Evolutionary conservation across 495 filamentous ascomycete species (phyloP).

Genomic region (Jackrogersella minutella): DNA sequence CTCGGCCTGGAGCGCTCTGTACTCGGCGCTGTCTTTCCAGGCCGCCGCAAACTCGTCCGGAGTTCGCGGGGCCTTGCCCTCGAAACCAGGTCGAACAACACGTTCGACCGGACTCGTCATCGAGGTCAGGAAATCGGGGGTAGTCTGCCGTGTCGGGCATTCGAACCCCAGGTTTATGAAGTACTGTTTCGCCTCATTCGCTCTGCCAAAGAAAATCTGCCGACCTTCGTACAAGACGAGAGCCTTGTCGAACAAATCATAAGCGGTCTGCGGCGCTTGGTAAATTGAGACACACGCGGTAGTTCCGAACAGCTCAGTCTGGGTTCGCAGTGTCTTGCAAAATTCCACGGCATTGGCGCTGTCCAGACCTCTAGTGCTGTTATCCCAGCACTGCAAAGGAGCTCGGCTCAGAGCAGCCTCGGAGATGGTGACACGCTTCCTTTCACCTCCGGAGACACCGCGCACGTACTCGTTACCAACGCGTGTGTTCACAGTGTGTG

Average conservation of each 20-base stretch:
- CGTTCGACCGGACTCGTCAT: slow-evolving; percentile 77
- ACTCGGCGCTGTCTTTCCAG: slow-evolving; percentile 79
- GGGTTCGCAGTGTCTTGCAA: slow-evolving; percentile 69
- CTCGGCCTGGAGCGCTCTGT: slow-evolving; percentile 68
- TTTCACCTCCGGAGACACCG: slow-evolving; percentile 82
- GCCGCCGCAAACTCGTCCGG: slow-evolving; percentile 77
- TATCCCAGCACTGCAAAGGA: slow-evolving; percentile 85
- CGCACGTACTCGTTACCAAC: slow-evolving; percentile 83
- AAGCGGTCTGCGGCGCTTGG: slow-evolving; percentile 79
- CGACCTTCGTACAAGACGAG: slow-evolving; percentile 82
- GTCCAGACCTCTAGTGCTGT: slow-evolving; percentile 82
- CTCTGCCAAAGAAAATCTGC: slow-evolving; percentile 81
- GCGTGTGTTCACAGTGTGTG: slow-evolving; percentile 76
- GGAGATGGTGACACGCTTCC: slow-evolving; percentile 84
- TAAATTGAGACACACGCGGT: slow-evolving; percentile 84
- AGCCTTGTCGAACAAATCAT: slow-evolving; percentile 82
- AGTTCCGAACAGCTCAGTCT: slow-evolving; percentile 69
- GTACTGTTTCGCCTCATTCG: slow-evolving; percentile 68
- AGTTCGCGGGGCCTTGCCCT: slow-evolving; percentile 71
- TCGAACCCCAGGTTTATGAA: slow-evolving; percentile 80
- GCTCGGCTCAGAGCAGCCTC: slow-evolving; percentile 71
- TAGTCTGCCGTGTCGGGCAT: slow-evolving; percentile 75
- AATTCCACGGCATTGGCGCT: slow-evolving; percentile 85
- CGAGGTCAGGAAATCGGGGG: slow-evolving; percentile 82
- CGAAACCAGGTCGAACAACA: slow-evolving; percentile 67